These are phyloP conservation scores for Gypsophila paniculata DNA, from an alignment of 179 eudicot genomes.

Conservation along the genomic window DNA sequence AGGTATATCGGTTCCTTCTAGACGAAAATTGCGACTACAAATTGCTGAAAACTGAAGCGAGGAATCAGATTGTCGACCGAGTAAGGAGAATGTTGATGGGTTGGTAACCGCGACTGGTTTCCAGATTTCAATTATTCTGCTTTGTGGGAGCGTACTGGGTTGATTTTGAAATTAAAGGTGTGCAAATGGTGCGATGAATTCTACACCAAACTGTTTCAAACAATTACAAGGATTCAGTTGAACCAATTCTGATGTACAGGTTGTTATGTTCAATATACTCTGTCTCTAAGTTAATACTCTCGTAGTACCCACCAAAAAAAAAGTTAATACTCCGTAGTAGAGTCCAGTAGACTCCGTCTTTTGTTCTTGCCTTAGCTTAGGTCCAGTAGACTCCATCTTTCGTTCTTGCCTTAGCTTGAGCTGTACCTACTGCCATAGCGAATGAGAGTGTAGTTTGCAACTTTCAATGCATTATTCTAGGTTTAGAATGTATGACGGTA, in stretches of 20 bases:
- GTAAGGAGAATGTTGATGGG: slow-evolving; percentile 81
- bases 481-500: too few relatives aligned
- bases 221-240: neutral
- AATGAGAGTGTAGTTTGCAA: slow-evolving; percentile 8
- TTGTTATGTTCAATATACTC: neutral
- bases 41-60: slow-evolving; percentile 41
- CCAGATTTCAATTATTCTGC: neutral
- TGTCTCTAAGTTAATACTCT: neutral
- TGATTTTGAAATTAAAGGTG: neutral
- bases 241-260: slow-evolving; percentile 25
- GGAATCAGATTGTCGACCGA: slow-evolving; percentile 66
- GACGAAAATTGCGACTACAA: slow-evolving; percentile 63
- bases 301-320: too few relatives aligned
- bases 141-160: neutral
- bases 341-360: slow-evolving; percentile 8
- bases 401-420: neutral
- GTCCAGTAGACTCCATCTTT: slow-evolving; percentile 6
- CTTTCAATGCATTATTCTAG: neutral
- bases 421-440: neutral
- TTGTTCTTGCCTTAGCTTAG: too few relatives aligned
- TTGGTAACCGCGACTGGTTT: slow-evolving; percentile 40
- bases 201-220: neutral
- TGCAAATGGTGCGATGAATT: neutral
- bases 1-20: slow-evolving; percentile 74
- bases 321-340: neutral